Conservation (phyloP, 306 rosid genomes). For the Quercus wislizeni region DNA sequence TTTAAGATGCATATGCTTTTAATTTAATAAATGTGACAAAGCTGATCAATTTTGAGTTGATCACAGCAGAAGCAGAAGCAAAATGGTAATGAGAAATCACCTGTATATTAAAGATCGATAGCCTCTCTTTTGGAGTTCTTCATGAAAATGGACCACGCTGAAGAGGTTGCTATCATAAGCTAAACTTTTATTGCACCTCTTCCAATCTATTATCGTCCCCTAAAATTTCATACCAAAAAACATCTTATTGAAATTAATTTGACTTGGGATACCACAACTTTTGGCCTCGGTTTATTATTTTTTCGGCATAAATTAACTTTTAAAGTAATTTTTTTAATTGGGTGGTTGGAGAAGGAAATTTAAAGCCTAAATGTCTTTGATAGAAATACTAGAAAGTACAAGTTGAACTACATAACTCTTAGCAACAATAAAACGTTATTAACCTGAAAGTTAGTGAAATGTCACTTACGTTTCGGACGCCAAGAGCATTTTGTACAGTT, state of each 20-base stretch:
- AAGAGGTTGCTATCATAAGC: background rate
- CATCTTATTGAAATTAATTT: background rate
- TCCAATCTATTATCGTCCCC: conserved; percentile 23
- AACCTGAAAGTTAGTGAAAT: background rate
- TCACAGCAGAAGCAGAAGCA: background rate
- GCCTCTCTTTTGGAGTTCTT: conserved; percentile 9
- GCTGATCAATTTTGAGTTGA: too few relatives aligned
- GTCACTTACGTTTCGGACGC: conserved; percentile 13
- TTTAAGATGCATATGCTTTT: too few relatives aligned
- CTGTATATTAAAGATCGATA: conserved; percentile 16
- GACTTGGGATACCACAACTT: too few relatives aligned
- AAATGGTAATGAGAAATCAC: background rate
- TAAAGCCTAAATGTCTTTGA: too few relatives aligned
- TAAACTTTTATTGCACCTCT: conserved; percentile 26
- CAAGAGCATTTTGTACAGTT: conserved; percentile 13
- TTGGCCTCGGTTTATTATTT: too few relatives aligned
- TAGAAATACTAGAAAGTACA: too few relatives aligned
- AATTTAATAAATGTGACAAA: too few relatives aligned
- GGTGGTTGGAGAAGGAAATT: too few relatives aligned
- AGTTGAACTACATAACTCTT: too few relatives aligned
- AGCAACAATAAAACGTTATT: background rate
- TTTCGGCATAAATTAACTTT: background rate
- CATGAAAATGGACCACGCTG: conserved; percentile 3
- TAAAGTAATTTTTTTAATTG: background rate
- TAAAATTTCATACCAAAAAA: background rate